Evolutionary conservation across 176 grass and related monocot genomes (phyloP), one percentile per base, ranked within the genome.

Genomic region (Juncus inflexus): DNA sequence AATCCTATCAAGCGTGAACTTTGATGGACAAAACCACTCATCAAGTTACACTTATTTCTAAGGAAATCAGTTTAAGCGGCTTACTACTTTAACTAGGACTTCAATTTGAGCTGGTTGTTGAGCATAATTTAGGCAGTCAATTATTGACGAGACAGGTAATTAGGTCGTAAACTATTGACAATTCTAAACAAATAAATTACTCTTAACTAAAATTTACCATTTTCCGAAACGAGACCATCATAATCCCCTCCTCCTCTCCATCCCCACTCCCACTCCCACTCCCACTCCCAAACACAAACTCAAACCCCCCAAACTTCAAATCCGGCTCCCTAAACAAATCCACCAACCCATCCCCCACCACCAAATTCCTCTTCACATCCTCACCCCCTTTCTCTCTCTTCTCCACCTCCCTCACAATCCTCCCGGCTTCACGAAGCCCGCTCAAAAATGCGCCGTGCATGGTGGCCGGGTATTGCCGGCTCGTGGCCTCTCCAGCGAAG

Each of bases 361-460:
- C 80, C 51, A 73, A 36, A 50, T 71, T 83, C 79, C 76, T 96
- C 40, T 70, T 73, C 60, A 71, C 43, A 57, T 83, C 79, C 50
- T 52, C 67, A 76, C 60, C 69, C 10, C 15, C 16, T 5, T 35
- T 16, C 37, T 53, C 37, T 36, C 64, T 72, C 51, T 50, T 69
- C 39, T 80, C 73, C 36, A 70, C 62, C 14, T 82, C 84, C 37
- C 75, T 62, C 15, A 74, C 65, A 62, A 96, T 91, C 43, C 67
- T 73, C 42, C 79, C 82, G 66, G 92, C 92, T 73, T 96, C 92
- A 61, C 87, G 90, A 45, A 96, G 69, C 59, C 92, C 92, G 4
- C 92, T 96, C 64, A 96, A 63, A 68, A 96, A 89, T 59, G 92
- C 92, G 45, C 92, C 92, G 59, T 96, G 92, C 92, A 96, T 96